Conservation (phyloP, 2,329 filamentous ascomycete species). For the Paecilomyces dactylethromorphus region DNA sequence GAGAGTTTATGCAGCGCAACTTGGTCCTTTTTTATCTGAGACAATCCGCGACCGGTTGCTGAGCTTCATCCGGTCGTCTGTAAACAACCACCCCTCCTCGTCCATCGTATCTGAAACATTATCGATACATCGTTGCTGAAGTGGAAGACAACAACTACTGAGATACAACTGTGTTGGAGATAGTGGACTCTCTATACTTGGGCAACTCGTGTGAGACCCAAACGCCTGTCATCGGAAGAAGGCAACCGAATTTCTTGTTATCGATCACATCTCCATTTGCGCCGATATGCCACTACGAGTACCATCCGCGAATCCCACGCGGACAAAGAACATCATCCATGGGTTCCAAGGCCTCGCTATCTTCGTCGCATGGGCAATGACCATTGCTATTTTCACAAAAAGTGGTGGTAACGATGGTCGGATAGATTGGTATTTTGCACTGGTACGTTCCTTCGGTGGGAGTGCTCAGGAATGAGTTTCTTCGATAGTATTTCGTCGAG, state of each 20-base stretch:
- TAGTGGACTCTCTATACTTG: neutral
- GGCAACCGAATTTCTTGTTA: neutral
- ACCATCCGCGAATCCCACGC: conserved; percentile 42
- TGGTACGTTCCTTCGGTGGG: conserved; percentile 39
- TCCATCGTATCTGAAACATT: conserved; percentile 4
- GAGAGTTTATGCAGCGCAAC: neutral
- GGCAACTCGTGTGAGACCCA: neutral
- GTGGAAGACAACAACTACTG: neutral
- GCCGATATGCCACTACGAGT: conserved; percentile 19
- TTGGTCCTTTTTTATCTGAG: neutral
- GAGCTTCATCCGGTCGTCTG: neutral
- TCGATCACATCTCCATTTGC: neutral
- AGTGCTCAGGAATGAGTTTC: neutral
- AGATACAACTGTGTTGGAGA: neutral
- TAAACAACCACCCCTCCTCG: conserved; percentile 4
- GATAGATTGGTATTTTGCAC: conserved; percentile 50
- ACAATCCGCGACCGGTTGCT: neutral
- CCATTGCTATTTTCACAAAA: conserved; percentile 53
- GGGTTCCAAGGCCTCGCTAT: conserved; percentile 49
- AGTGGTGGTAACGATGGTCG: conserved; percentile 47
- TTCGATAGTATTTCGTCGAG: neutral
- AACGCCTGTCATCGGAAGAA: neutral
- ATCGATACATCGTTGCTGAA: neutral
- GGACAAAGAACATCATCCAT: conserved; percentile 52
- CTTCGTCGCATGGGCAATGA: conserved; percentile 52